Base-by-base conservation (phyloP, 2,329 filamentous ascomycete species). In the Rosellinia necatrix region DNA sequence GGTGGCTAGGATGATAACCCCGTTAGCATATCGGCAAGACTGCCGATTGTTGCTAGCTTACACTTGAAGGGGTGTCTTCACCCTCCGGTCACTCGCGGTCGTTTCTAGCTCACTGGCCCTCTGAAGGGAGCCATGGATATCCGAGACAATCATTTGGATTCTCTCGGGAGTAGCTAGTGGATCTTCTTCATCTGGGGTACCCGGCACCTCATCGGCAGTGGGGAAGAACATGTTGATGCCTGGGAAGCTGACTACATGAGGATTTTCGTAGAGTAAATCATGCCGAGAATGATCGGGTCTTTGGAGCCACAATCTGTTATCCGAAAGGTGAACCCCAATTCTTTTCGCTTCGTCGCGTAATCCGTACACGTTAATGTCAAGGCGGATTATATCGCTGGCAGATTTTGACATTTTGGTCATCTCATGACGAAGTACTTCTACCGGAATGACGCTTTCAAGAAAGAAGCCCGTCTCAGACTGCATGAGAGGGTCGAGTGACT, bases 331-430 rank as follows among this genome's bases (percentile, higher is more conserved):
- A 1, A 65, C 53, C 0, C 72, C 74, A 17, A 74, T 58, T 1
- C 50, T 12, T 0, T 46, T 49, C 1, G 61, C 63, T 2, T 50
- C 15, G 3, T 32, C n/a, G 1, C 50, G 50, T 0, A 68, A 68
- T 0, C 74, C 74, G 52, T 75, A 76, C 1, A 76, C 53, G 38
- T 75, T 73, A 46, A 76, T 71, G 48, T 74, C 66, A 1, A 75
- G 60, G 32, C 64, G 60, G 13, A 69, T 64, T 24, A 69, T 61
- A n/a, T n/a, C n/a, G n/a, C n/a, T n/a, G n/a, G n/a, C n/a, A n/a
- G n/a, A n/a, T n/a, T n/a, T n/a, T n/a, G n/a, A n/a, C n/a, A 64
- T 63, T 5, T 60, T 60, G 13, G 47, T 49, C 12, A 73, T 70
- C 15, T 55, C 61, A 1, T 69, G 62, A 6, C 59, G 57, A 1